Evolutionary conservation across 257 asterid genomes (phyloP), one percentile per base, ranked within the genome.

Genomic region (Striga asiatica): DNA sequence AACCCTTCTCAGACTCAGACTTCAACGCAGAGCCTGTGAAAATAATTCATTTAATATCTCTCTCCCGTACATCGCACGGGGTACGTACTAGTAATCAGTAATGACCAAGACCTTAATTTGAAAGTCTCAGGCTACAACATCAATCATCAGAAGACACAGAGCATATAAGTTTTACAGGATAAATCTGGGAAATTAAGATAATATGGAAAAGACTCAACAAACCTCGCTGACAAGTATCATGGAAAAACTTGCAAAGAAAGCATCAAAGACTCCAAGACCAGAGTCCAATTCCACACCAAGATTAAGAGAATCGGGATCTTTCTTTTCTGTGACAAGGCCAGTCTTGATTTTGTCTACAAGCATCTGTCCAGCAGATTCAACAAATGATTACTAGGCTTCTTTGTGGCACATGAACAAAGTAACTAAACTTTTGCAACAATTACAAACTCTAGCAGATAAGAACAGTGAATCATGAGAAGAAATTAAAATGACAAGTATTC

Each of bases 221-320:
- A 89, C 98, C 98, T 91, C 96, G 14, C 92, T 87, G 78, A 87
- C 96, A 66, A 91, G 74, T 60, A 91, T 91, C 95, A 91, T 87
- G 29, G 94, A 81, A 34, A 91, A 77, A 77, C 98, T 91, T 19
- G 98, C 94, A 61, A 91, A 71, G 54, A 84, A 78, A 51, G 88
- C 98, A 68, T 91, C 98, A 66, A 84, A 72, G 20, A 79, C 55
- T 29, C 98, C 98, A 61, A 86, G 89, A 58, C 84, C 91, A n/a
- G 96, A 68, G 56, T 86, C 92, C 78, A 80, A 28, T 13, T 67
- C 66, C 23, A 78, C 75, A 17, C 61, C 89, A 60, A 75, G 57
- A 64, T 69, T 70, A 49, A 75, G 50, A 49, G 73, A 45, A 71
- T 72, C 82, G 14, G 63, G 65, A 50, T 77, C 86, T 32, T 23